Base-by-base conservation (phyloP, 2,329 filamentous ascomycete genomes). In the Dryadomyces quercus-mongolicae region DNA sequence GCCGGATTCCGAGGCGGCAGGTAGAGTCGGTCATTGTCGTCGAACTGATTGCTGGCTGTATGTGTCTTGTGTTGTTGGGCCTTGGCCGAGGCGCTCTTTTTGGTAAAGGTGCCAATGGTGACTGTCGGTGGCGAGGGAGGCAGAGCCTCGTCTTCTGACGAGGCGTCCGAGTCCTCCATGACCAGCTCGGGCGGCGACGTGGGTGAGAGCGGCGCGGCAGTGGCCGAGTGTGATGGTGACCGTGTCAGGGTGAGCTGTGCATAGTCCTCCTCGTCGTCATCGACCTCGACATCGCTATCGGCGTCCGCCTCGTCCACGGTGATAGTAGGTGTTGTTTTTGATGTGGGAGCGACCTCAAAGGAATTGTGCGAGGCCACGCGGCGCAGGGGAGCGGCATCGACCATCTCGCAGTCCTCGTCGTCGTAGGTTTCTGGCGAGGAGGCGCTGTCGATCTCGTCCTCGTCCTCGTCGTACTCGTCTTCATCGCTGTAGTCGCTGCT, bases 91-190 rank as follows among this genome's bases (percentile, higher is more conserved):
- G 63, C 62, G 68, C 65, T 62, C 46, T 52, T 25, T 22, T 7
- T 43, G 43, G 45, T n/a, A 40, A 88, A 86, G 44, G 75, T 70
- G 57, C 80, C 73, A 53, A 88, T 70, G 40, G 75, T 67, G 31
- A 76, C 67, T 21, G 74, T 72, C 46, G 80, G 78, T 42, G 85
- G 85, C 57, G 84, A 87, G 20, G 84, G 84, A 8, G 86, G 86
- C 80, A 88, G 81, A 49, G 75, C 71, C 61, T 87, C 83, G 69
- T 90, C 86, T 62, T 89, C 85, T 55, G 81, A 82, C 7, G 80
- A 82, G 8, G 49, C 40, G 58, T 84, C 84, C 57, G 78, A 80
- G 65, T 89, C 85, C 59, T 81, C 74, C 60, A 52, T 51, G 4
- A 60, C 48, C 55, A 89, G 80, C 66, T 88, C 85, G 9, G 86